Conservation (phyloP, 2,329 filamentous ascomycete genomes). For the Paraphoma chrysanthemicola region DNA sequence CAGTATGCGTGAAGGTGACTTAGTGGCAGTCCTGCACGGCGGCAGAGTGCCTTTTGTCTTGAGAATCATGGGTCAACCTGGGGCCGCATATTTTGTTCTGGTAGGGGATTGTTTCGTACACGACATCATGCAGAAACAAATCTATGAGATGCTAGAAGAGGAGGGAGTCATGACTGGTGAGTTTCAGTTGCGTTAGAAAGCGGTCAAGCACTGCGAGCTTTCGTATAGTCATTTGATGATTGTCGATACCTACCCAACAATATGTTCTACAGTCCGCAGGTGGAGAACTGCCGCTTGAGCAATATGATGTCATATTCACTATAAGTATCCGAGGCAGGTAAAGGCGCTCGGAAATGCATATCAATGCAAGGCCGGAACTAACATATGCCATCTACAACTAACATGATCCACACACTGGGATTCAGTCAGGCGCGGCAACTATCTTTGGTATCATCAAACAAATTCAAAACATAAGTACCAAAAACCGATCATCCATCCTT, state of each 20-base stretch:
- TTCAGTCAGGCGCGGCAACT: too few species aligned
- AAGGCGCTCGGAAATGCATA: too few species aligned
- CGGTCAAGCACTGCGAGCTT: not conserved
- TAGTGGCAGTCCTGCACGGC: not conserved
- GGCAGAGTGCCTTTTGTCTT: not conserved
- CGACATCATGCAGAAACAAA: not conserved
- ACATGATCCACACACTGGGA: too few species aligned
- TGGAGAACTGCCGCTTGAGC: too few species aligned
- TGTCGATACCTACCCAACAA: too few species aligned
- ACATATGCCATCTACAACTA: too few species aligned
- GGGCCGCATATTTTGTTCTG: not conserved
- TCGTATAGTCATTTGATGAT: too few species aligned
- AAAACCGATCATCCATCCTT: not conserved
- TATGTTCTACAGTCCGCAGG: too few species aligned
- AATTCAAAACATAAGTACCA: not conserved
- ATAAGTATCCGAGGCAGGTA: too few species aligned
- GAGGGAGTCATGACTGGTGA: not conserved
- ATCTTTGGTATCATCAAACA: conserved; percentile 4
- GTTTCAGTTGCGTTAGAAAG: not conserved
- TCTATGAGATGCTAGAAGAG: not conserved
- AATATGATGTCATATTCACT: too few species aligned
- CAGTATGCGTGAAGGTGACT: conserved; percentile 3
- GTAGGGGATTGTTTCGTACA: not conserved
- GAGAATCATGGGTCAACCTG: not conserved
- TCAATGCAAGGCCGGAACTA: too few species aligned